These are phyloP conservation scores for Tetragonia tetragonoides DNA, from an alignment of 148 eudicot species.

Conservation along the genomic window DNA sequence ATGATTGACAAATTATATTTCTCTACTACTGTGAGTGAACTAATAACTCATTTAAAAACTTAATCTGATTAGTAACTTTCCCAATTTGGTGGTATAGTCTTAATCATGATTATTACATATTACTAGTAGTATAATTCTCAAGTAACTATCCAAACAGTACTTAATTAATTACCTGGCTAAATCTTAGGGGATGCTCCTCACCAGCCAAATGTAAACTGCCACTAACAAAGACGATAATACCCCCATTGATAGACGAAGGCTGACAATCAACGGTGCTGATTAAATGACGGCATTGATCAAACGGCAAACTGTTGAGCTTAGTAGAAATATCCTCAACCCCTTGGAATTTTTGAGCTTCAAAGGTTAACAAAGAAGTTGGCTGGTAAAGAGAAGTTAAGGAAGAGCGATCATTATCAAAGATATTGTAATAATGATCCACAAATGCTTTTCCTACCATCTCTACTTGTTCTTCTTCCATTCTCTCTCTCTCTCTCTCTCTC, in stretches of 20 bases:
- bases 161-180: slow-evolving; percentile 62
- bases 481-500: slow-evolving; percentile 8
- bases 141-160: background rate
- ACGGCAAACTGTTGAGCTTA: slow-evolving; percentile 61
- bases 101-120: too few species aligned
- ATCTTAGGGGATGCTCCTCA: slow-evolving; percentile 69
- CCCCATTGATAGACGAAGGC: slow-evolving; percentile 55
- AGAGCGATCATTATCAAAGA: slow-evolving; percentile 59
- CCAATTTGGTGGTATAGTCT: too few species aligned
- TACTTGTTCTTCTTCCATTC: slow-evolving; percentile 52
- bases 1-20: too few species aligned
- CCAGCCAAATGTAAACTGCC: slow-evolving; percentile 68
- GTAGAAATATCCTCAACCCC: slow-evolving; percentile 52
- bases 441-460: slow-evolving; percentile 71
- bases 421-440: slow-evolving; percentile 66
- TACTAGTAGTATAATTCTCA: too few species aligned
- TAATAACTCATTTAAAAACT: too few species aligned
- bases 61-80: too few species aligned
- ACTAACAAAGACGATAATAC: slow-evolving; percentile 71
- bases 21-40: too few species aligned
- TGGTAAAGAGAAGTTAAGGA: slow-evolving; percentile 58
- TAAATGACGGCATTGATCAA: slow-evolving; percentile 62
- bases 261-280: slow-evolving; percentile 82
- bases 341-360: slow-evolving; percentile 62
- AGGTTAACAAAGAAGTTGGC: slow-evolving; percentile 57